Evolutionary conservation across 441 rosid genomes (phyloP).

Genomic region (Viola pubescens): DNA sequence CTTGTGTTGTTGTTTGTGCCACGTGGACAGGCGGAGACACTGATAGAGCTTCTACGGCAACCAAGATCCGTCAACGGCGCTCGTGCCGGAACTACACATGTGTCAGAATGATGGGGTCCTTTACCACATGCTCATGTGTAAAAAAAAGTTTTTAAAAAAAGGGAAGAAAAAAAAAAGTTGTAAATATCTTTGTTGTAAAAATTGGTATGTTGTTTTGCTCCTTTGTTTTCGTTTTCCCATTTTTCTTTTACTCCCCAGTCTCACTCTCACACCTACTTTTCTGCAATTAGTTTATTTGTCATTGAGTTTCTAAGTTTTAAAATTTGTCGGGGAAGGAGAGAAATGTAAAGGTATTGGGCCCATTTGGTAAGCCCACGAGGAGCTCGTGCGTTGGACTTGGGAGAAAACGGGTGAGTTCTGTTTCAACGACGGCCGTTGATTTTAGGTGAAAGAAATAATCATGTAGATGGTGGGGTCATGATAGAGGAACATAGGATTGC

Average conservation of each 20-base stretch:
- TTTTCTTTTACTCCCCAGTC: background rate
- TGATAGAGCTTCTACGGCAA: conserved; percentile 73
- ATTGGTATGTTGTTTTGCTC: conserved; percentile 14
- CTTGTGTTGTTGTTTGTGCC: conserved; percentile 15
- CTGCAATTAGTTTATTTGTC: background rate
- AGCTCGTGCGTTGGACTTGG: conserved; percentile 13
- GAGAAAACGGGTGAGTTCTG: background rate
- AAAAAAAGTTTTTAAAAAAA: background rate
- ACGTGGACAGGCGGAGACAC: conserved; percentile 60
- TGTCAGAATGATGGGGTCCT: conserved; percentile 27
- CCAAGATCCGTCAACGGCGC: conserved; percentile 65
- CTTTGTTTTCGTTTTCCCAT: background rate
- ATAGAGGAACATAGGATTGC: too few relatives aligned
- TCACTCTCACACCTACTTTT: background rate
- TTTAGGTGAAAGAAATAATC: background rate
- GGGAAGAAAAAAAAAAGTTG: conserved; percentile 13
- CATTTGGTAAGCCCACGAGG: conserved; percentile 10
- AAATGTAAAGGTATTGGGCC: too few relatives aligned
- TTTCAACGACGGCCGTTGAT: conserved; percentile 10
- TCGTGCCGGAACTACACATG: conserved; percentile 41
- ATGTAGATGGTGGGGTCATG: too few relatives aligned
- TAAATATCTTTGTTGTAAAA: conserved; percentile 26
- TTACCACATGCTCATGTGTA: conserved; percentile 28
- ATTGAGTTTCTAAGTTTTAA: too few relatives aligned
- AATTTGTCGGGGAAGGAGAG: background rate